phyloP scores from a whole-genome alignment of 2,329 filamentous ascomycete genomes.

The Leptographium procerum region DNA sequence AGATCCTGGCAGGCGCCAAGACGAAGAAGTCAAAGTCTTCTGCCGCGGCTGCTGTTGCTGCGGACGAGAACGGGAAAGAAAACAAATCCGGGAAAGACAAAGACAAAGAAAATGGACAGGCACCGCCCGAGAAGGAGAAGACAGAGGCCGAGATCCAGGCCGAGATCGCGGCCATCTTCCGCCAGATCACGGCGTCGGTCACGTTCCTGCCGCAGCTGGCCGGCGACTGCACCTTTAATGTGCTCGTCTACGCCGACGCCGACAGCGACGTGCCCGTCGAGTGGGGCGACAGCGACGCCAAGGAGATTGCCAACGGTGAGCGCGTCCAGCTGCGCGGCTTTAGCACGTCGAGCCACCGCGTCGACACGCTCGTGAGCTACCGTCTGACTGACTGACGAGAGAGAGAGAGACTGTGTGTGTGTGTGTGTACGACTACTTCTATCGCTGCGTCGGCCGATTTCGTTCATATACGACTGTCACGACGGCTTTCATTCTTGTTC shows the following conservation, averaged over 20 bases:
- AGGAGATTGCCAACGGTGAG: slow-evolving; percentile 90
- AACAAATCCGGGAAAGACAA: slow-evolving; percentile 23
- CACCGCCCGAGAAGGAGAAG: slow-evolving; percentile 70
- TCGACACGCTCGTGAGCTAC: slow-evolving; percentile 94
- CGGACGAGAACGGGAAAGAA: slow-evolving; percentile 14
- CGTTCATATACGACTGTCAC: not conserved
- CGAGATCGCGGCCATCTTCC: slow-evolving; percentile 93
- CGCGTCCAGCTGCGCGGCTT: slow-evolving; percentile 93
- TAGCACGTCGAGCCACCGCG: slow-evolving; percentile 86
- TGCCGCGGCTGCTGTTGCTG: slow-evolving; percentile 16
- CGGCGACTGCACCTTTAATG: slow-evolving; percentile 96
- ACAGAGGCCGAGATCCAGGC: slow-evolving; percentile 88
- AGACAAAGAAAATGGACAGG: slow-evolving; percentile 19
- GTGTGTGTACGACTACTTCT: not conserved
- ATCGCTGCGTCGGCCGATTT: not conserved
- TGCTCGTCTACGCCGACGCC: slow-evolving; percentile 92
- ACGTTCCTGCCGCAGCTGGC: slow-evolving; percentile 91
- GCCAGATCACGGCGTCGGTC: slow-evolving; percentile 94
- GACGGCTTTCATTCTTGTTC: too few species aligned
- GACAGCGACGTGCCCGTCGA: slow-evolving; percentile 95
- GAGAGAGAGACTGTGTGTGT: not conserved
- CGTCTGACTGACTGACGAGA: slow-evolving; percentile 36
- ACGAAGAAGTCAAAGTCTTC: slow-evolving; percentile 23
- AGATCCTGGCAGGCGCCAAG: slow-evolving; percentile 25
- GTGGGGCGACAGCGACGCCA: slow-evolving; percentile 97